Conservation (phyloP, 2,329 filamentous ascomycete genomes). For the Fragosphaeria purpurea region DNA sequence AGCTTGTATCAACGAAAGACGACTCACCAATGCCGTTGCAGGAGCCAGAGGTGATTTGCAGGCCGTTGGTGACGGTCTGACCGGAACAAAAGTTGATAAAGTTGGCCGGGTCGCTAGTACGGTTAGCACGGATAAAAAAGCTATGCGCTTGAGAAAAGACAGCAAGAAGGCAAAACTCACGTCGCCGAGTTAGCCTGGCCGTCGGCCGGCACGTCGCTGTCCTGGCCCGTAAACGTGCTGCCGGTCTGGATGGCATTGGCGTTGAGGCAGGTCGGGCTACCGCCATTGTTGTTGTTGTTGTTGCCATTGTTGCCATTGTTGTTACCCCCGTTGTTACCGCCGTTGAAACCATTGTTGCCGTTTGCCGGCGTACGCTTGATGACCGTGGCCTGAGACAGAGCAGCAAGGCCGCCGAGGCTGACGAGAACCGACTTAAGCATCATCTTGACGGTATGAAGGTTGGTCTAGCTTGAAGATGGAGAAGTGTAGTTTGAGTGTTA, state of each 20-base stretch:
- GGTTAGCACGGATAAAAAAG: too few relatives aligned
- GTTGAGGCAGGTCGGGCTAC: conserved; percentile 27
- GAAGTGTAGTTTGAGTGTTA: conserved; percentile 5
- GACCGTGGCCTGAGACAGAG: conserved; percentile 34
- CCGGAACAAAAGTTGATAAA: conserved; percentile 56
- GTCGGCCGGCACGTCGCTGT: conserved; percentile 25
- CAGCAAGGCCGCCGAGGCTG: conserved; percentile 38
- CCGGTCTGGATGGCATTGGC: conserved; percentile 38
- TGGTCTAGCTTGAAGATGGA: background rate
- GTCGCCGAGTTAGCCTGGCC: conserved; percentile 44
- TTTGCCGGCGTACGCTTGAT: conserved; percentile 32
- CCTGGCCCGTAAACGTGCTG: conserved; percentile 38
- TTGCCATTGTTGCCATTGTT: conserved; percentile 13
- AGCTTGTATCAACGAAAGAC: background rate
- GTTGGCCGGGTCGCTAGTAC: conserved; percentile 42
- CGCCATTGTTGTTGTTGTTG: conserved; percentile 14
- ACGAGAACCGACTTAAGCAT: conserved; percentile 40
- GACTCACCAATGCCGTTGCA: conserved; percentile 55
- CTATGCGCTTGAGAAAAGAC: background rate
- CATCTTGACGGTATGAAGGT: conserved; percentile 30
- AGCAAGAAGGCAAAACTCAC: conserved; percentile 25
- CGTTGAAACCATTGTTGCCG: conserved; percentile 12
- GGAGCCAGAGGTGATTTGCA: conserved; percentile 47
- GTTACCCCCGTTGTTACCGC: conserved; percentile 18
- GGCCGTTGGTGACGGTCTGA: conserved; percentile 48